Evolutionary conservation across 495 filamentous ascomycete genomes (phyloP).

Genomic region (Penicillium soppii): DNA sequence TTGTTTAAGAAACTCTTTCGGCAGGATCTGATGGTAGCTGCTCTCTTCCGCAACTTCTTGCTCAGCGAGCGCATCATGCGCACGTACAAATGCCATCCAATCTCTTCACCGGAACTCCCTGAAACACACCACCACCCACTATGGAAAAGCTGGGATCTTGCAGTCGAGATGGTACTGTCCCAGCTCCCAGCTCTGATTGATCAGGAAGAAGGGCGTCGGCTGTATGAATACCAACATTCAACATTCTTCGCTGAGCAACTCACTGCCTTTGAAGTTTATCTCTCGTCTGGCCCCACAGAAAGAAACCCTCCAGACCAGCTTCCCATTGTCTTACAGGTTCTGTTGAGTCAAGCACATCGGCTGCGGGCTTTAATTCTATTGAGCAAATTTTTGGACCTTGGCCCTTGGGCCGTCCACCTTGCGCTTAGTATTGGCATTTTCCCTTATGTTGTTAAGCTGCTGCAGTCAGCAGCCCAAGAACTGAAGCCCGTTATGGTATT

Average conservation of each 20-base stretch:
- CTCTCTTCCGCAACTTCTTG: conserved; percentile 93
- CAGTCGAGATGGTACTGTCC: conserved; percentile 91
- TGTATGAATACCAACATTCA: conserved; percentile 91
- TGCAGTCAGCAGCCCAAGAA: conserved; percentile 92
- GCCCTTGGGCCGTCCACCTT: conserved; percentile 96
- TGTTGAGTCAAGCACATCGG: conserved; percentile 92
- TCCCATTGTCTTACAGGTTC: conserved; percentile 92
- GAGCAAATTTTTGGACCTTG: conserved; percentile 90
- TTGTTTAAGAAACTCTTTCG: conserved; percentile 95
- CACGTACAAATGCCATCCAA: conserved; percentile 89
- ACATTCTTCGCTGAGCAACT: conserved; percentile 97
- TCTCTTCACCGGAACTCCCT: conserved; percentile 83
- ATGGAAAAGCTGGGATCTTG: conserved; percentile 97
- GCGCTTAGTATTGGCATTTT: conserved; percentile 98
- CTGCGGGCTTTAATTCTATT: conserved; percentile 91
- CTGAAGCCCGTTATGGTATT: conserved; percentile 99
- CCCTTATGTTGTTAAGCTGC: conserved; percentile 92
- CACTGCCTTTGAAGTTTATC: conserved; percentile 95
- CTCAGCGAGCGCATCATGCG: conserved; percentile 94
- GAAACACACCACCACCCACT: conserved; percentile 90
- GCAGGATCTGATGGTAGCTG: conserved; percentile 98
- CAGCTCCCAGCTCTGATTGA: conserved; percentile 83
- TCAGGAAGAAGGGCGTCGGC: conserved; percentile 66
- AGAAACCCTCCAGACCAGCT: conserved; percentile 89
- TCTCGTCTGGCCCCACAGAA: conserved; percentile 80